These are phyloP conservation scores for Viola pubescens DNA, from an alignment of 441 rosid species.

Conservation along the genomic window DNA sequence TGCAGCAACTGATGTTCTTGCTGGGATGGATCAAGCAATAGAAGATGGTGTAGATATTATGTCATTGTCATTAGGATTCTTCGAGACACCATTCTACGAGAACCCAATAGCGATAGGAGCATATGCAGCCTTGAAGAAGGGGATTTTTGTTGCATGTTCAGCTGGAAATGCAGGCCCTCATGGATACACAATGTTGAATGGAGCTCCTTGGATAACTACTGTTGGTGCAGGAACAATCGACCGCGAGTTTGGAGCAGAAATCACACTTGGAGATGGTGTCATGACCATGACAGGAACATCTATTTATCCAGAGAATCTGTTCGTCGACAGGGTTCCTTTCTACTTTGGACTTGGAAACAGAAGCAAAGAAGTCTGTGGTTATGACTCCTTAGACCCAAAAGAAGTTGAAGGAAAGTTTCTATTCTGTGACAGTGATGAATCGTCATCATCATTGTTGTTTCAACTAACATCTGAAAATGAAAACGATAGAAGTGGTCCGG, in stretches of 20 bases:
- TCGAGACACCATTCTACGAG: constrained; percentile 49
- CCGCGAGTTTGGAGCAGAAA: constrained; percentile 47
- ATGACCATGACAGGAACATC: constrained; percentile 30
- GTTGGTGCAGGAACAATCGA: constrained; percentile 64
- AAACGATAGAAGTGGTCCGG: constrained; percentile 11
- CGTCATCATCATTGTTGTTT: constrained; percentile 4
- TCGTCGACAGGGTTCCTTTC: constrained; percentile 24
- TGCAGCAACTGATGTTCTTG: constrained; percentile 52
- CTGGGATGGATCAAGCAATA: constrained; percentile 64
- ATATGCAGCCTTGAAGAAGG: constrained; percentile 45
- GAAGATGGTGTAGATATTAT: constrained; percentile 59
- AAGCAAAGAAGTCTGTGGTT: constrained; percentile 35
- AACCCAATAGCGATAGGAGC: constrained; percentile 72
- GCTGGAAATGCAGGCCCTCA: constrained; percentile 67
- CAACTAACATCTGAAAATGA: constrained; percentile 13
- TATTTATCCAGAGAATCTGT: constrained; percentile 32
- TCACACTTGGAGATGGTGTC: constrained; percentile 43
- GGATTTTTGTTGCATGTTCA: constrained; percentile 54
- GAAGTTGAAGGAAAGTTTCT: constrained; percentile 38
- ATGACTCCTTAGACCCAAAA: constrained; percentile 23
- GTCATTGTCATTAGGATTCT: constrained; percentile 50
- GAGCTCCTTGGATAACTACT: constrained; percentile 63
- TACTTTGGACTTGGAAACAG: constrained; percentile 39
- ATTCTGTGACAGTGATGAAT: constrained; percentile 34
- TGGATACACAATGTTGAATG: constrained; percentile 54